These are phyloP conservation scores for Cyclocybe cylindracea DNA, from an alignment of 768 basidiomycete genomes.

Conservation along the genomic window DNA sequence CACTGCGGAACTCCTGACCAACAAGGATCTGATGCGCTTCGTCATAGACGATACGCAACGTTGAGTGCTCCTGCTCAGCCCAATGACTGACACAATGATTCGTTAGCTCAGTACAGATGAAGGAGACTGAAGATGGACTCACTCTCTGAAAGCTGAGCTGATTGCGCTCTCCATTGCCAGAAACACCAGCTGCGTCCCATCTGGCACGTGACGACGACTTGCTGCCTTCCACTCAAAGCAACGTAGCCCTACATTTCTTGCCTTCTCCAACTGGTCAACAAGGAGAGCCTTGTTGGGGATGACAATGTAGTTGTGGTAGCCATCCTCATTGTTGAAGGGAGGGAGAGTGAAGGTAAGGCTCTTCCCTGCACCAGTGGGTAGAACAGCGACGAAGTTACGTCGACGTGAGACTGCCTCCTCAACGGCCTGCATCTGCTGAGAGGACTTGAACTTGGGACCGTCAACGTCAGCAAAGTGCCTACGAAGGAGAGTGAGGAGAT, in stretches of 20 bases:
- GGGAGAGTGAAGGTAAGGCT: slow-evolving; percentile 18
- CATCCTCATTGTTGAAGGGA: neutral
- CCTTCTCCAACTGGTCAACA: slow-evolving; percentile 3
- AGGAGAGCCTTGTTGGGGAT: slow-evolving; percentile 19
- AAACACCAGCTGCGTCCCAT: slow-evolving; percentile 7
- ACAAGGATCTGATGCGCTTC: slow-evolving; percentile 19
- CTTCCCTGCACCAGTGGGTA: slow-evolving; percentile 25
- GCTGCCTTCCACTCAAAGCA: slow-evolving; percentile 1
- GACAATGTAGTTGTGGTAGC: slow-evolving; percentile 8
- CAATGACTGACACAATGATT: slow-evolving; percentile 4
- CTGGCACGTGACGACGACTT: neutral
- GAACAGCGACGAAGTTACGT: slow-evolving; percentile 15
- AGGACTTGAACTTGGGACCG: slow-evolving; percentile 9
- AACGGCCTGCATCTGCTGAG: slow-evolving; percentile 9
- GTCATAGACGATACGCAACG: slow-evolving; percentile 11
- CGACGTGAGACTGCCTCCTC: slow-evolving; percentile 4
- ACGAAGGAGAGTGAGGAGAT: neutral
- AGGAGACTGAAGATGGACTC: neutral
- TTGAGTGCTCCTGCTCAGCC: neutral
- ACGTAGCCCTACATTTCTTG: slow-evolving; percentile 1
- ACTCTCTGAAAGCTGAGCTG: neutral
- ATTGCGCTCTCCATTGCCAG: slow-evolving; percentile 17
- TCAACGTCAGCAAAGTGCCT: neutral
- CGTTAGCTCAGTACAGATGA: neutral
- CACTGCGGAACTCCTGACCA: neutral